Evolutionary conservation across 805 yeast genomes (phyloP), one percentile per base, ranked within the genome.

Genomic region (Ogataea minuta): DNA sequence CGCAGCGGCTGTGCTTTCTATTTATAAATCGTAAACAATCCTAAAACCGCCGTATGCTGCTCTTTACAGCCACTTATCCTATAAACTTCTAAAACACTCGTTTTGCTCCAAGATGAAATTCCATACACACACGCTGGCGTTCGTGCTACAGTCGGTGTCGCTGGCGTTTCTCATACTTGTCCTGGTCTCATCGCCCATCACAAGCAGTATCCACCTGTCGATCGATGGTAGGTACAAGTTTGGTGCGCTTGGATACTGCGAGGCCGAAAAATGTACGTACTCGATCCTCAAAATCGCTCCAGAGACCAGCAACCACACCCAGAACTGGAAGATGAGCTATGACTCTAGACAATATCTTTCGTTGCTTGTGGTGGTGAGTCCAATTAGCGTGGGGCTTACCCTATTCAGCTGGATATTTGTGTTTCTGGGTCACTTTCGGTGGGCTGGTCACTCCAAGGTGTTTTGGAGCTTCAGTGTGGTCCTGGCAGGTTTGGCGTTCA

Each of bases 211-310:
- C 31, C 64, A 66, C 3, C 49, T 84, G 10, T 80, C 81, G 6
- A 56, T 68, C 23, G 69, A 77, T 23, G 62, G 62, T 14, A 56
- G 60, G 28, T 62, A 64, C 46, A 62, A 66, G 2, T 84, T 72
- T 57, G 93, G 93, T 23, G 73, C 77, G 2, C 74, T 84, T 54
- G 93, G 93, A 2, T 77, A 72, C 55, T 84, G 93, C 54, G 41
- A 45, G 28, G 32, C 40, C 5, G 27, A 20, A 26, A 11, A 24
- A 17, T 39, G 41, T 16, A 13, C 11, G 4, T 57, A 61, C 31
- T 52, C 21, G 21, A 19, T 19, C 21, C 21, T 19, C 8, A 5
- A 19, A 6, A 19, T 19, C 8, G 21, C 8, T 8, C 21, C 21
- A n/a, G 28, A 25, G 9, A 25, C 14, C 6, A 10, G 11, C 28